A percentile compares a stretch with the other conserved stretches of the same genome.
Evolutionary conservation across 768 basidiomycete species (phyloP).

Genomic region (Pleurotus sapidus): DNA sequence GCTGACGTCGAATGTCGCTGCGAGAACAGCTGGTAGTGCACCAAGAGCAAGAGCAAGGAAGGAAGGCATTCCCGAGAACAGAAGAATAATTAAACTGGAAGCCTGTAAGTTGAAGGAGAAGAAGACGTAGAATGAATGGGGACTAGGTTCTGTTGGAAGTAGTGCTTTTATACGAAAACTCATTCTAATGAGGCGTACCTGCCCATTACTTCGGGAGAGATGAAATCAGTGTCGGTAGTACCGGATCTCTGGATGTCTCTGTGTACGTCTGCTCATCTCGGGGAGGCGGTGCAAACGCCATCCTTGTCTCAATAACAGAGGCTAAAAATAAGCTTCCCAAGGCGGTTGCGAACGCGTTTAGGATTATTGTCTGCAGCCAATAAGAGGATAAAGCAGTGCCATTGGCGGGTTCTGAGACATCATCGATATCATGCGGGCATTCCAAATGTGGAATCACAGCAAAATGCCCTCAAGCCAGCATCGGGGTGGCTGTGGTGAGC

Average conservation of each 20-base stretch:
- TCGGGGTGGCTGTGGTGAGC: too few relatives aligned
- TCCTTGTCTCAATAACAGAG: background rate
- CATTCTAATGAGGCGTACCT: background rate
- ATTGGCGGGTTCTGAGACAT: too few relatives aligned
- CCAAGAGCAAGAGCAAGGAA: conserved; percentile 18
- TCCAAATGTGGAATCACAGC: too few relatives aligned
- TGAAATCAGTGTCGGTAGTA: background rate
- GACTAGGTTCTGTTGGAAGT: background rate
- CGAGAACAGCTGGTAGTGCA: conserved; percentile 25
- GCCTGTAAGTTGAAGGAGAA: background rate
- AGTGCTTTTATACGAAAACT: background rate
- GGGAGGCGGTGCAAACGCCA: background rate
- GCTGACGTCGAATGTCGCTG: conserved; percentile 26
- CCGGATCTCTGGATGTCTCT: background rate
- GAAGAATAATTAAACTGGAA: background rate
- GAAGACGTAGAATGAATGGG: background rate
- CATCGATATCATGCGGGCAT: too few relatives aligned
- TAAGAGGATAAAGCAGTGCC: background rate
- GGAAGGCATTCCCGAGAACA: conserved; percentile 2
- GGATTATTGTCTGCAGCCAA: background rate
- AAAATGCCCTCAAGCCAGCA: too few relatives aligned
- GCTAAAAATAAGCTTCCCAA: background rate
- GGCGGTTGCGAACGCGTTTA: too few relatives aligned
- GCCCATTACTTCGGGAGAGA: background rate
- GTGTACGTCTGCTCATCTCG: background rate